These are phyloP conservation scores for Phytophthora chlamydospora DNA, from an alignment of 352 stramenopile species.

Conservation along the genomic window DNA sequence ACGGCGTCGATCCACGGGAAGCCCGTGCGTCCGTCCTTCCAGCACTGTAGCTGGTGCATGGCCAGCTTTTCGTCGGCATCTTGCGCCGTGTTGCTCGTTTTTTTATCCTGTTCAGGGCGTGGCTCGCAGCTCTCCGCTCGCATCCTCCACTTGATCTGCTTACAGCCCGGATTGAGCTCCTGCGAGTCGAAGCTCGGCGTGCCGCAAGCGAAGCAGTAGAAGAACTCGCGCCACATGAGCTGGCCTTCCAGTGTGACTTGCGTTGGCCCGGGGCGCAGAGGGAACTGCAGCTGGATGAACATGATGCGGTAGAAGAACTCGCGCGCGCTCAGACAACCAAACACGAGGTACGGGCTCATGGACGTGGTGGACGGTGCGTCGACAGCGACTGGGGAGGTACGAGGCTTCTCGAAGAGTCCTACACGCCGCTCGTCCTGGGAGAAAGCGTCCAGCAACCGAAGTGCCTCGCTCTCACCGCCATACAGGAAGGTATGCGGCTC, in stretches of 20 bases:
- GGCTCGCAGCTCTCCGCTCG: conserved; percentile 34
- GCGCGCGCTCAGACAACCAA: conserved; percentile 89
- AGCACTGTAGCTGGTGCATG: conserved; percentile 72
- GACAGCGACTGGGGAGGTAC: conserved; percentile 89
- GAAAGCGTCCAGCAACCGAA: conserved; percentile 64
- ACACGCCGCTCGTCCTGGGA: conserved; percentile 75
- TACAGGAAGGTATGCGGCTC: conserved; percentile 52
- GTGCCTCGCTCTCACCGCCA: conserved; percentile 56
- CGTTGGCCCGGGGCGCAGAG: conserved; percentile 75
- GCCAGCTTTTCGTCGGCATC: conserved; percentile 52
- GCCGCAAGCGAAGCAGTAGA: conserved; percentile 79
- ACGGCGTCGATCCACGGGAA: conserved; percentile 98
- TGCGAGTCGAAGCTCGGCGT: conserved; percentile 90
- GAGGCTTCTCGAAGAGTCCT: conserved; percentile 96
- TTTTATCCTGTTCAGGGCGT: conserved; percentile 13
- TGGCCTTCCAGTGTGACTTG: conserved; percentile 93
- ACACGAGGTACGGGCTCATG: conserved; percentile 92
- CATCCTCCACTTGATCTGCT: conserved; percentile 75
- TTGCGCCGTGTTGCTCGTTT: not conserved
- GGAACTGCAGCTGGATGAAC: conserved; percentile 91
- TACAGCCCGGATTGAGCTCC: conserved; percentile 88
- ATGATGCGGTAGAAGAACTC: conserved; percentile 84
- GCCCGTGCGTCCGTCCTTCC: conserved; percentile 94
- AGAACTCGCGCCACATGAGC: conserved; percentile 96
- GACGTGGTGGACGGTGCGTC: conserved; percentile 91